Base-by-base conservation (phyloP, 2,329 filamentous ascomycete genomes). In the Penicillium sp. region DNA sequence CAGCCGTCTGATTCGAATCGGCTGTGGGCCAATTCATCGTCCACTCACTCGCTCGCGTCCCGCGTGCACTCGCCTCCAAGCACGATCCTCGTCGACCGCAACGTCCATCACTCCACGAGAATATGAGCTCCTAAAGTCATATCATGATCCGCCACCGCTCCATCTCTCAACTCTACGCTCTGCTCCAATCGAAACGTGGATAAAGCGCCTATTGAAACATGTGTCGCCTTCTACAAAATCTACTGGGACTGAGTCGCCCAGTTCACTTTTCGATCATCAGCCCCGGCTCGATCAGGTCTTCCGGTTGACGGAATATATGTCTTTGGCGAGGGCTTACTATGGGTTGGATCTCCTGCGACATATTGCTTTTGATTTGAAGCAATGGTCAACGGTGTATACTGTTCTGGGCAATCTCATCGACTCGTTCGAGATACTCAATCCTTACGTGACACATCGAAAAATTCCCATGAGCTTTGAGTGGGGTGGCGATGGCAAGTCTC, bases 371-470 rank as follows among this genome's bases (percentile, higher is more conserved):
- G 50, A 55, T 12, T 46, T 62, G 41, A 56, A 60, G 16, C 60
- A 67, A 43, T 68, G 67, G 64, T 47, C 62, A 35, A 62, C 59
- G 11, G 67, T 68, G 17, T 46, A 67, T 36, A 53, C 56, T 31
- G 47, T 70, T 7, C 50, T 68, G 13, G 60, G 55, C 37, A 56
- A 52, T 32, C 48, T 71, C 38, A 52, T 71, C 23, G 64, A 67
- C 45, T 54, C 56, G 8, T 52, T 61, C 22, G 57, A 65, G 22
- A 37, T 44, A 17, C 41, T 60, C 30, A 31, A 32, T 34, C 41
- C 50, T 25, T 47, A 42, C 28, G 44, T 50, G 30, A 36, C 36
- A 10, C 39, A 42, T 22, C 42, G 22, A 4, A 39, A 45, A 15
- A 26, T 41, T 15, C 15, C 33, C 5, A 17, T 36, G 6, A 30